Conservation (phyloP, 2,329 filamentous ascomycete genomes). For the Madurella mycetomatis region DNA sequence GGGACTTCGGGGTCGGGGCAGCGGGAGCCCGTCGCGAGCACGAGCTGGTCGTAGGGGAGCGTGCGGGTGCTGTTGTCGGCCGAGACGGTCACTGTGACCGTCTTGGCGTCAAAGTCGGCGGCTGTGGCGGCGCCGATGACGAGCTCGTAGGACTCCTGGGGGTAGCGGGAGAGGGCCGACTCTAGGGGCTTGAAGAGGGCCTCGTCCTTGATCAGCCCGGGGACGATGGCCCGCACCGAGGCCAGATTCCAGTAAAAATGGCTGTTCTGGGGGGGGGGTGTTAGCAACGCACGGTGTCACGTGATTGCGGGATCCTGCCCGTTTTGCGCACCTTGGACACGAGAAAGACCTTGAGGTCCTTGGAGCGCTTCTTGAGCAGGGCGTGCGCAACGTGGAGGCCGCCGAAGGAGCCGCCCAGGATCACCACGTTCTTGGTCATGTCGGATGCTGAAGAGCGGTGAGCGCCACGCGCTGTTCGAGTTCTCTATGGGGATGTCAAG, state of each 20-base stretch:
- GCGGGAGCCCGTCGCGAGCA: constrained; percentile 53
- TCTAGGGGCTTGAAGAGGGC: constrained; percentile 48
- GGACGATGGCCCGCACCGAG: constrained; percentile 51
- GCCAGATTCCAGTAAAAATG: constrained; percentile 59
- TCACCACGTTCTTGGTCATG: constrained; percentile 50
- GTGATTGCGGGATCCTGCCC: background rate
- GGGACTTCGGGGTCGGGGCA: constrained; percentile 38
- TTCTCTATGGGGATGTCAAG: background rate
- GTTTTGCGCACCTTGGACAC: constrained; percentile 46
- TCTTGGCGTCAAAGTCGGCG: constrained; percentile 39
- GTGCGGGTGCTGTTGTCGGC: constrained; percentile 29
- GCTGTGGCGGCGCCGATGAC: constrained; percentile 46
- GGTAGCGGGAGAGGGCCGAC: constrained; percentile 47
- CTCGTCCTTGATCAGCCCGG: constrained; percentile 45
- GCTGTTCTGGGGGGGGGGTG: constrained; percentile 39
- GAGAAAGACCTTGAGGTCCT: constrained; percentile 50
- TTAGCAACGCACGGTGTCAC: background rate
- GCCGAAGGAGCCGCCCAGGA: constrained; percentile 51
- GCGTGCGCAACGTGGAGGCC: constrained; percentile 51
- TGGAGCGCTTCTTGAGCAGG: constrained; percentile 48
- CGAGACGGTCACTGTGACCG: constrained; percentile 38
- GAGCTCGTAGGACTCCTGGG: constrained; percentile 46
- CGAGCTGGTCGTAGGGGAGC: constrained; percentile 51
- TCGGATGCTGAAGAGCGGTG: constrained; percentile 1
- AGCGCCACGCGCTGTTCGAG: too few relatives aligned